Evolutionary conservation across 495 filamentous ascomycete species (phyloP).

Genomic region (Hypoxylon trugodes): DNA sequence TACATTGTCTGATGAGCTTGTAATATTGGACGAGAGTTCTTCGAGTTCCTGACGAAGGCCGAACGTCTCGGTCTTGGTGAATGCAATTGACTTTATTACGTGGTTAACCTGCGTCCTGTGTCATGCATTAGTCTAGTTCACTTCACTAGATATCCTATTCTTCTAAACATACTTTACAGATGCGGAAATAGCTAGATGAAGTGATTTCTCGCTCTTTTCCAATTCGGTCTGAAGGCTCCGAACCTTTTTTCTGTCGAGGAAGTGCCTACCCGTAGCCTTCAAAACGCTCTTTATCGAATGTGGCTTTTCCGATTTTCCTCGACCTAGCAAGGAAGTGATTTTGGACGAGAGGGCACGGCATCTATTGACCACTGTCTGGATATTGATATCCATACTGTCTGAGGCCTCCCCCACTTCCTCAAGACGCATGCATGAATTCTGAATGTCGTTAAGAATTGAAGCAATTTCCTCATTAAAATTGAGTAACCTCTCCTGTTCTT

Average conservation of each 20-base stretch:
- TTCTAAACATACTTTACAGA: not conserved
- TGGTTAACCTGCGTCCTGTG: not conserved
- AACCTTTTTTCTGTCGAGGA: not conserved
- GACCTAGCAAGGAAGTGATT: not conserved
- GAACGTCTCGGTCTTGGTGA: not conserved
- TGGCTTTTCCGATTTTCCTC: not conserved
- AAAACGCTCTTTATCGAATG: not conserved
- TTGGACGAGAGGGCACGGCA: constrained; percentile 1
- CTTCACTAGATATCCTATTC: not conserved
- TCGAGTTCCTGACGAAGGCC: not conserved
- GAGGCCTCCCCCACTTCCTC: not conserved
- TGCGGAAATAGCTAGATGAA: not conserved
- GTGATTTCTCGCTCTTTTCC: not conserved
- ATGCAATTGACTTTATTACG: not conserved
- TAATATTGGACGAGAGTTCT: not conserved
- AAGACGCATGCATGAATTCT: not conserved
- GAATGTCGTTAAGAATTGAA: not conserved
- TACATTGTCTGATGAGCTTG: not conserved
- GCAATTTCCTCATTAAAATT: not conserved
- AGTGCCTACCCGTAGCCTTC: not conserved
- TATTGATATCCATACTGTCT: not conserved
- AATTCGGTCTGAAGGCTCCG: not conserved
- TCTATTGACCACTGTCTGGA: not conserved
- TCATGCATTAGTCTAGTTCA: not conserved
- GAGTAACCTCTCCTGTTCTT: not conserved